phyloP scores from a whole-genome alignment of 495 filamentous ascomycete genomes.

The Xylaria grammica region DNA sequence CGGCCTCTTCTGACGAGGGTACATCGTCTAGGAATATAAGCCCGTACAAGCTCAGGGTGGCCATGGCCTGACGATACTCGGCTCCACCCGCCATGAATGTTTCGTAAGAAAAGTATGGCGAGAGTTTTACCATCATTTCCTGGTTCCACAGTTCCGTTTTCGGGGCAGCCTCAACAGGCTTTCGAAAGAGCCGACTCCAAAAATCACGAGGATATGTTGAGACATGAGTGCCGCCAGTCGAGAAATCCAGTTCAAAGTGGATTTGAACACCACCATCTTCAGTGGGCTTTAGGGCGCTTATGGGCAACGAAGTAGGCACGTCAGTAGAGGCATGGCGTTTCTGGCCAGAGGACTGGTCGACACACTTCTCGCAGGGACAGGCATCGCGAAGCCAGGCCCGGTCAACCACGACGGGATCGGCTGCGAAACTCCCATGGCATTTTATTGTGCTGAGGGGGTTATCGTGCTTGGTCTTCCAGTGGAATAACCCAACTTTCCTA shows the following conservation, averaged over 20 bases:
- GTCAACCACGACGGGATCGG: neutral
- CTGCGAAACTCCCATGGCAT: neutral
- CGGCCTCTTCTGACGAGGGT: slow-evolving; percentile 65
- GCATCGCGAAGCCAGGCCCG: slow-evolving; percentile 70
- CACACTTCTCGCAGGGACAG: slow-evolving; percentile 73
- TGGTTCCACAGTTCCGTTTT: slow-evolving; percentile 41
- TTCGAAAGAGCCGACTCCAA: neutral
- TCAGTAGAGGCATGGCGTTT: slow-evolving; percentile 78
- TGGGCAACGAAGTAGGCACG: slow-evolving; percentile 61
- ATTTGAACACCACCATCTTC: slow-evolving; percentile 56
- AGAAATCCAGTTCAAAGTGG: slow-evolving; percentile 55
- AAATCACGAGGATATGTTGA: slow-evolving; percentile 25
- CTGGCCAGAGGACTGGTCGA: slow-evolving; percentile 80
- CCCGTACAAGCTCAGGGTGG: slow-evolving; percentile 63
- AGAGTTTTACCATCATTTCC: slow-evolving; percentile 26
- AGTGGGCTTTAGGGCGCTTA: slow-evolving; percentile 36
- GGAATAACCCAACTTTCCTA: neutral
- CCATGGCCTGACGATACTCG: slow-evolving; percentile 53
- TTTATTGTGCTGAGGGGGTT: neutral
- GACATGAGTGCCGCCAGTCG: slow-evolving; percentile 20
- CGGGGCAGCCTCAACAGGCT: slow-evolving; percentile 19
- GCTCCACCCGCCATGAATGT: slow-evolving; percentile 67
- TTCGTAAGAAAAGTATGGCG: slow-evolving; percentile 60
- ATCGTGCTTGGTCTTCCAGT: neutral
- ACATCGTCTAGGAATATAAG: slow-evolving; percentile 75